phyloP scores from a whole-genome alignment of 495 filamentous ascomycete species.

The Xylaria telfairii region DNA sequence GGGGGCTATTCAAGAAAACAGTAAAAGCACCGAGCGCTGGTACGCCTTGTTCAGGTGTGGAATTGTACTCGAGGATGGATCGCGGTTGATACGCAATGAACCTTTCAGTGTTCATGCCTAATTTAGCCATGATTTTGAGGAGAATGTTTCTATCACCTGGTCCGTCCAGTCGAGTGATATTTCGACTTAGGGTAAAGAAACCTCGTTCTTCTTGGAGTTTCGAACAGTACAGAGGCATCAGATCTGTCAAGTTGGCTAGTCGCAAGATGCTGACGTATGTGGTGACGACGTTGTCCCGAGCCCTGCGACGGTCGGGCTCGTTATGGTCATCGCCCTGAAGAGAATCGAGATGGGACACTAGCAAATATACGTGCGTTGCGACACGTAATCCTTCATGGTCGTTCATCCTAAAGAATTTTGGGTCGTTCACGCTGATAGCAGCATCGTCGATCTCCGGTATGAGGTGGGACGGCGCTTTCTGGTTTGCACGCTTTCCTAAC shows the following conservation, averaged over 20 bases:
- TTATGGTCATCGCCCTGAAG: conserved; percentile 50
- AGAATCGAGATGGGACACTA: conserved; percentile 56
- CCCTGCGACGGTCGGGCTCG: conserved; percentile 43
- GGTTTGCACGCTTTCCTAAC: conserved; percentile 60
- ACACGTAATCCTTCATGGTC: conserved; percentile 67
- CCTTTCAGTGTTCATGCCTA: conserved; percentile 55
- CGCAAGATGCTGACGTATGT: conserved; percentile 82
- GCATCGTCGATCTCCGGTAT: conserved; percentile 45
- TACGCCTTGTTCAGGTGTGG: conserved; percentile 27
- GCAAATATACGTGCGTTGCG: conserved; percentile 63
- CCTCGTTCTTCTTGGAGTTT: conserved; percentile 62
- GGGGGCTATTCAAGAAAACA: conserved; percentile 53
- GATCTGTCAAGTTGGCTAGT: conserved; percentile 68
- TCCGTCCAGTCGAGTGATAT: conserved; percentile 61
- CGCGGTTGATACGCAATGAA: conserved; percentile 61
- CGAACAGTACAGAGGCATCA: conserved; percentile 87
- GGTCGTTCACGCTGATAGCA: conserved; percentile 41
- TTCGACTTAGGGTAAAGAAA: conserved; percentile 60
- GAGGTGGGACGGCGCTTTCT: conserved; percentile 52
- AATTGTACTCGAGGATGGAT: conserved; percentile 56
- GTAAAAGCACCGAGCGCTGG: conserved; percentile 51
- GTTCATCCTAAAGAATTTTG: conserved; percentile 53
- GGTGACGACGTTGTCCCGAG: conserved; percentile 70
- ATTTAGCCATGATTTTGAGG: conserved; percentile 66
- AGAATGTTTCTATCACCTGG: conserved; percentile 56